Conservation (phyloP, 1,284 basidiomycete species). For the Cronartium quercuum region DNA sequence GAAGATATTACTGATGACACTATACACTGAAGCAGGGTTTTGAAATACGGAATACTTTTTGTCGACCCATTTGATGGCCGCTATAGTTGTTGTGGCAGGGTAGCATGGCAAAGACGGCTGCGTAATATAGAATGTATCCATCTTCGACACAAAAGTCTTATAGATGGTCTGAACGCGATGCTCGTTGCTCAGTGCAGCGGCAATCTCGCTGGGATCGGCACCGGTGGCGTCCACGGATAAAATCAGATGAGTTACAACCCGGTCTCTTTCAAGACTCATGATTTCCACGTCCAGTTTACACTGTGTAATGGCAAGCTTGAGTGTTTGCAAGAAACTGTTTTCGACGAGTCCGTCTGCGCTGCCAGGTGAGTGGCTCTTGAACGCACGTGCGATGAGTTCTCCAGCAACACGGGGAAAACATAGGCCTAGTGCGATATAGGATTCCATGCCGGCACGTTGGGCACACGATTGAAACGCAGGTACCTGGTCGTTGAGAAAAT, state of each 20-base stretch:
- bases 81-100: slow-evolving; percentile 9
- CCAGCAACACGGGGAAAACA: slow-evolving; percentile 21
- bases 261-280: slow-evolving; percentile 16
- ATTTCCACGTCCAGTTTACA: slow-evolving; percentile 15
- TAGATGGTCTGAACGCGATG: slow-evolving; percentile 9
- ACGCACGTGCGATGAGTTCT: slow-evolving; percentile 31
- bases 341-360: not conserved
- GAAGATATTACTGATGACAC: slow-evolving; percentile 68
- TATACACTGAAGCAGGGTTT: slow-evolving; percentile 57
- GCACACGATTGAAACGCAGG: slow-evolving; percentile 15
- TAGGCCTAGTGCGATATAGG: slow-evolving; percentile 7
- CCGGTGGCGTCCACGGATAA: not conserved
- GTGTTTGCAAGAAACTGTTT: slow-evolving; percentile 2
- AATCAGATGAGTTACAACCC: slow-evolving; percentile 21
- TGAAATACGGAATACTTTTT: slow-evolving; percentile 10
- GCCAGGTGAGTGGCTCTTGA: not conserved
- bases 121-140: slow-evolving; percentile 1
- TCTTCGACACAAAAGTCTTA: slow-evolving; percentile 12
- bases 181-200: slow-evolving; percentile 10
- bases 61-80: slow-evolving; percentile 33
- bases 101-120: slow-evolving; percentile 34
- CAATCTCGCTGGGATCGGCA: slow-evolving; percentile 7
- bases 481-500: slow-evolving; percentile 8
- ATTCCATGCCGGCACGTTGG: slow-evolving; percentile 4
- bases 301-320: not conserved